A percentile compares a stretch with the other conserved stretches of the same genome.
These are phyloP conservation scores for Beta corolliflora DNA, from an alignment of 179 eudicot genomes.

Conservation along the genomic window DNA sequence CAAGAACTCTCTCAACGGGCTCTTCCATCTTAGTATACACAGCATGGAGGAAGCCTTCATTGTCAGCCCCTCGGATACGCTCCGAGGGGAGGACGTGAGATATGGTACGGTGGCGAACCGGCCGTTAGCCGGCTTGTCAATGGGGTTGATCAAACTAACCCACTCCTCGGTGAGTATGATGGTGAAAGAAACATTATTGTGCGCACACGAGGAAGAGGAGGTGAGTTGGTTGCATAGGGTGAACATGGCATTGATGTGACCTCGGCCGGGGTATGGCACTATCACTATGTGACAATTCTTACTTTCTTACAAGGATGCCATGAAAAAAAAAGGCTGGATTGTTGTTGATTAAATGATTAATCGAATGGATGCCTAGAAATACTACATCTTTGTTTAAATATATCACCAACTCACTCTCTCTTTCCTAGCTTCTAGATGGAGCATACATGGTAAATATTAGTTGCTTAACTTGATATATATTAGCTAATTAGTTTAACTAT, in stretches of 20 bases:
- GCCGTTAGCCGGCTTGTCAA: conserved; percentile 4
- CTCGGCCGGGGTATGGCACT: conserved; percentile 43
- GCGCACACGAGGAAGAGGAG: neutral
- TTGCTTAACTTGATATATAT: too few relatives aligned
- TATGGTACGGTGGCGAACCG: conserved; percentile 20
- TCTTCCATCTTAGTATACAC: conserved; percentile 35
- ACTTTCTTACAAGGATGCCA: neutral
- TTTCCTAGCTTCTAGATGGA: too few relatives aligned
- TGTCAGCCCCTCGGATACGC: conserved; percentile 21
- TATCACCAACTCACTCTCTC: too few relatives aligned
- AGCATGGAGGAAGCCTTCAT: conserved; percentile 26
- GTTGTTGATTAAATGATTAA: neutral
- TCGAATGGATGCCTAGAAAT: neutral
- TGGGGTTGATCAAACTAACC: conserved; percentile 25
- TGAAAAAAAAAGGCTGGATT: neutral
- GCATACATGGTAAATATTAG: too few relatives aligned
- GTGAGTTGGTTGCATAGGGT: conserved; percentile 24
- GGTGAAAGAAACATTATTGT: conserved; percentile 15
- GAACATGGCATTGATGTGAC: conserved; percentile 47
- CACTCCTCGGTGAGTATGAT: conserved; percentile 46
- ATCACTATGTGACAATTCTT: conserved; percentile 31
- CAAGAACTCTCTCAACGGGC: conserved; percentile 29
- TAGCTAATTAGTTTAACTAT: too few relatives aligned
- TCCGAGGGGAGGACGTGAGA: conserved; percentile 48
- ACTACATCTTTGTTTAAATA: too few relatives aligned